Evolutionary conservation across 75 land plant genomes (phyloP).

Genomic region (Adiantum capillusveneris): DNA sequence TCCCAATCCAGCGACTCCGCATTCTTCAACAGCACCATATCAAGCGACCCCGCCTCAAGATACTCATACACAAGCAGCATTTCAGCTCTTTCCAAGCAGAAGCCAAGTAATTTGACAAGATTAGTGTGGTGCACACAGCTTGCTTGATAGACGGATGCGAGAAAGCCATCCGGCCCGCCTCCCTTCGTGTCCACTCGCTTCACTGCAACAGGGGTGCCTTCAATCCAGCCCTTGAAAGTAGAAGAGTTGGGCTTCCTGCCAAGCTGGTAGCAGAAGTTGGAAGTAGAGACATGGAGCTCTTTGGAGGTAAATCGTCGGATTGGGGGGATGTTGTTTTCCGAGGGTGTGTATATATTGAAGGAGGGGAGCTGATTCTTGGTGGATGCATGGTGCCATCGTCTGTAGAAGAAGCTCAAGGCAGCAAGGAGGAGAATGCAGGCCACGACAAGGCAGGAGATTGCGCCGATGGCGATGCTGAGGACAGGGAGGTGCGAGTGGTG

Average conservation of each 20-base stretch:
- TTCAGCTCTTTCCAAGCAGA: conserved; percentile 9
- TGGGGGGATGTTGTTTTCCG: neutral
- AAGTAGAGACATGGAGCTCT: neutral
- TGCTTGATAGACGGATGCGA: conserved; percentile 2
- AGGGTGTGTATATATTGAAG: no score
- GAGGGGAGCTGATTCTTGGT: no score
- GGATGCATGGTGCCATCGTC: no score
- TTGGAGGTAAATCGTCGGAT: neutral
- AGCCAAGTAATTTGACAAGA: conserved; percentile 26
- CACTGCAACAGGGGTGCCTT: conserved; percentile 1
- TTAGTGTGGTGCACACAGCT: conserved; percentile 13
- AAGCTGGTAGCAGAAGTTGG: conserved; percentile 6
- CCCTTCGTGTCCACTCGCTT: neutral
- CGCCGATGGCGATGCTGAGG: no score
- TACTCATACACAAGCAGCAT: conserved; percentile 21
- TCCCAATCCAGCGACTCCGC: conserved; percentile 2
- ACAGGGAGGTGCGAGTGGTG: no score
- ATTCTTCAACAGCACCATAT: neutral
- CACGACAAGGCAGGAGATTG: no score
- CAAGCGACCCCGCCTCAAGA: conserved; percentile 7
- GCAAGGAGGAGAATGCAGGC: no score
- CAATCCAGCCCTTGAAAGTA: conserved; percentile 2
- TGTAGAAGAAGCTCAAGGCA: no score
- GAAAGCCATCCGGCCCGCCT: conserved; percentile 1
- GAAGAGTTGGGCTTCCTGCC: neutral